These are phyloP conservation scores for Akanthomyces dipterigenus DNA, from an alignment of 2,329 filamentous ascomycete species.

Conservation along the genomic window DNA sequence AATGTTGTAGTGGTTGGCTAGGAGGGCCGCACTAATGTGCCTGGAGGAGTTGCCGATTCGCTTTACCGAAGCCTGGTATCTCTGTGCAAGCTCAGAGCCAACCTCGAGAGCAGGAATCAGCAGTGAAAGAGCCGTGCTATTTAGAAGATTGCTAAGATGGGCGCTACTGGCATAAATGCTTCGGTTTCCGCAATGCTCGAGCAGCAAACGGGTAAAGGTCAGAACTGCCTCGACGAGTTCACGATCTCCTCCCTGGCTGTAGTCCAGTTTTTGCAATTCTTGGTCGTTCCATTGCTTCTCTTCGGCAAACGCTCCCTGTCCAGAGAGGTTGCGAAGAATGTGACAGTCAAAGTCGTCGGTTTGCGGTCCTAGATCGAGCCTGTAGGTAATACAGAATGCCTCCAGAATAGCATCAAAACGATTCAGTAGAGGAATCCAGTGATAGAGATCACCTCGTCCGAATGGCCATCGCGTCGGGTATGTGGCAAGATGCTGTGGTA, in stretches of 20 bases:
- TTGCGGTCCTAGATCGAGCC: conserved; percentile 74
- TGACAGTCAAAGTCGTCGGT: conserved; percentile 64
- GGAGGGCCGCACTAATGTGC: conserved; percentile 63
- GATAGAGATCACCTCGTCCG: conserved; percentile 89
- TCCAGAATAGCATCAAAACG: conserved; percentile 88
- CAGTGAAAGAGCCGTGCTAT: conserved; percentile 75
- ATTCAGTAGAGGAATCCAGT: conserved; percentile 94
- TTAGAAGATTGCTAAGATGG: conserved; percentile 80
- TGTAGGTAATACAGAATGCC: conserved; percentile 72
- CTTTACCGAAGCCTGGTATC: conserved; percentile 85
- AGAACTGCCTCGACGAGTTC: conserved; percentile 74
- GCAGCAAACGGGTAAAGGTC: conserved; percentile 75
- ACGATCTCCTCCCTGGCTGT: conserved; percentile 68
- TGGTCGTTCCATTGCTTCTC: conserved; percentile 37
- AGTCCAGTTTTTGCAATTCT: conserved; percentile 53
- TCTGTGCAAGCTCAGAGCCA: conserved; percentile 78
- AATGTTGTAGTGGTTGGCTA: conserved; percentile 80
- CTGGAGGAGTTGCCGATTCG: conserved; percentile 59
- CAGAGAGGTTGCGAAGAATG: conserved; percentile 53
- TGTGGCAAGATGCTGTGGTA: conserved; percentile 67
- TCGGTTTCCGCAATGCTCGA: conserved; percentile 94
- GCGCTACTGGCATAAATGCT: conserved; percentile 93
- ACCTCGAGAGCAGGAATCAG: conserved; percentile 74
- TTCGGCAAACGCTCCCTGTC: conserved; percentile 44
- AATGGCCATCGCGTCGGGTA: conserved; percentile 94